Conservation (phyloP, 306 rosid genomes). For the Quercus rubra region DNA sequence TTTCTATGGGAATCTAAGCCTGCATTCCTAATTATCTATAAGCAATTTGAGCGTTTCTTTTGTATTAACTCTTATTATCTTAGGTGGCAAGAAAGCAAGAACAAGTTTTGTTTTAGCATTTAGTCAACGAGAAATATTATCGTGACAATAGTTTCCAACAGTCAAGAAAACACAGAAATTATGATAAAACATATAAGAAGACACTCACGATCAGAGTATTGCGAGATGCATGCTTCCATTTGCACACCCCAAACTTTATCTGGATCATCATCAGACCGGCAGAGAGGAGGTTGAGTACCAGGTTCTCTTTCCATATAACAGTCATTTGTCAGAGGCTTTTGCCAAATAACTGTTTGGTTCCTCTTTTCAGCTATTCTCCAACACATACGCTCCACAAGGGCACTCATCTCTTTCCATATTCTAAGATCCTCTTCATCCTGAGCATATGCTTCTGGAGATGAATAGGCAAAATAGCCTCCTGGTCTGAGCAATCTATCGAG, state of each 20-base stretch:
- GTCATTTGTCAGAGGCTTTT: conserved; percentile 83
- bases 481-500: conserved; percentile 84
- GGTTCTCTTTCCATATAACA: conserved; percentile 82
- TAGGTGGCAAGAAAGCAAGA: not conserved
- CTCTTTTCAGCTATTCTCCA: conserved; percentile 79
- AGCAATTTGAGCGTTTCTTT: too few species aligned
- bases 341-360: conserved; percentile 97
- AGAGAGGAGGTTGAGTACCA: conserved; percentile 78
- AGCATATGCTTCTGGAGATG: conserved; percentile 97
- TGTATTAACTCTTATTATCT: not conserved
- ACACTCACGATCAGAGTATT: conserved; percentile 77
- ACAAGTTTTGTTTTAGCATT: not conserved
- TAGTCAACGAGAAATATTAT: not conserved
- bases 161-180: conserved; percentile 14
- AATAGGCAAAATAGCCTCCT: conserved; percentile 93
- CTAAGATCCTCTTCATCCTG: conserved; percentile 94
- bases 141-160: not conserved
- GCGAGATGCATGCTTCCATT: conserved; percentile 88
- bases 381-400: conserved; percentile 82
- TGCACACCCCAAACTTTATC: conserved; percentile 85
- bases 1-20: too few species aligned
- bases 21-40: too few species aligned
- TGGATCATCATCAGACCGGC: conserved; percentile 80
- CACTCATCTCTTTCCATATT: conserved; percentile 94
- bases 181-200: conserved; percentile 20